Base-by-base conservation (phyloP, 805 yeast species). In the Torulaspora indica region DNA sequence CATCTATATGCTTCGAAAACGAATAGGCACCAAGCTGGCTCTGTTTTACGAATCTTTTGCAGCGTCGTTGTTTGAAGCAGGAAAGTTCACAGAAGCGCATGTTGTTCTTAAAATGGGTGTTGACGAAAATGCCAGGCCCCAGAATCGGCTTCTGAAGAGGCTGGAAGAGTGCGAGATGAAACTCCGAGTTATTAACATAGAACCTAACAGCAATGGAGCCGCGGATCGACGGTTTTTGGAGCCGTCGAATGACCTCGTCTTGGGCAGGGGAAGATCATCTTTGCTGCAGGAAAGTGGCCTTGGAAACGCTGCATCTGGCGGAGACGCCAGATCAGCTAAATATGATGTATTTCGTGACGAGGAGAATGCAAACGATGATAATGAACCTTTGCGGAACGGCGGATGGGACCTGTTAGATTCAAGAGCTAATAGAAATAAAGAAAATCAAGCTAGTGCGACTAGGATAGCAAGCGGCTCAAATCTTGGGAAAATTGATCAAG, bases 11-110 rank as follows among this genome's bases (percentile, higher is more conserved):
- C 77, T 81, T 34, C 76, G 81, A 48, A 80, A 82, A 50, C 78
- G 74, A 38, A 85, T 91, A 28, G 98, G 96, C 0, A 59, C 57
- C 27, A 71, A 71, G 31, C 67, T 87, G 40, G 79, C 96, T 0
- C 55, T 79, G 14, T 89, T 75, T 59, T 91, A 89, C 58, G 96
- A 88, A 58, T 83, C 78, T 47, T 87, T 85, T 66, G 86, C 95
- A 1, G 70, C 73, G 1, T n/a, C 52, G 12, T 43, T 62, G 15
- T 40, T 45, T 15, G 49, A 51, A 13, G 42, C 43, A 43, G 43
- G 48, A 7, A 42, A 38, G 15, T 47, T 37, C 29, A 36, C 39
- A 23, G 54, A 56, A 20, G 55, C 63, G 1, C 32, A 42, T 4
- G 33, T 43, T 13, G 43, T 63, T 3, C 23, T 62, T 30, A 22